Evolutionary conservation across 495 filamentous ascomycete genomes (phyloP), one percentile per base, ranked within the genome.

Genomic region (Emericellopsis terricola): DNA sequence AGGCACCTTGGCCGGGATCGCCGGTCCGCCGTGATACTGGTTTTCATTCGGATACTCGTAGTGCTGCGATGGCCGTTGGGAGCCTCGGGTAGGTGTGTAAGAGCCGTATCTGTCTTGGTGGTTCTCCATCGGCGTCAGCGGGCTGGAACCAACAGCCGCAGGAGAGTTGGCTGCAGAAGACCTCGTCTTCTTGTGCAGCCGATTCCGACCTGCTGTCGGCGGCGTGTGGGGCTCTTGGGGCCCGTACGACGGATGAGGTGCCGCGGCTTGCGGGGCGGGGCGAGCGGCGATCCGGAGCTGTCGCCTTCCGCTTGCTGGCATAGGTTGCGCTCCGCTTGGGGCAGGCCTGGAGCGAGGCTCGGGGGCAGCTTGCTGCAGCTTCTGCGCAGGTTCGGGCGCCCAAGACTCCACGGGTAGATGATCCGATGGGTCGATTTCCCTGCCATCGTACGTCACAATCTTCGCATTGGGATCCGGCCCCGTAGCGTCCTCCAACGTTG

Each of bases 371-470:
- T 70, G 64, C 15, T 44, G 51, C 24, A 62, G 68, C 52, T 83
- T 89, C 16, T 65, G 62, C 44, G 94, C 87, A 1, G 87, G 87
- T 49, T 96, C 85, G 1, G 89, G 89, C 0, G 89, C 89, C 80
- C 85, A 96, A 3, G 76, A 81, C 24, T 86, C 78, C 29, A 81
- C 71, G 0, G 87, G 89, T 1, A 97, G 71, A 48, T 94, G 83
- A 51, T 97, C 89, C 2, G 80, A 86, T 1, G 83, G 87, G 49
- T 96, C 89, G 38, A 96, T 73, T 37, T 86, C 77, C 19, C 81
- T 68, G 10, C 89, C 91, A 51, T 89, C 76, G 37, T 79, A 73
- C 0, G 76, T 81, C 36, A 83, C 76, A 33, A 94, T 86, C 42
- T 74, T 73, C 15, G 61, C 65, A 14, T 54, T 56, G 1, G 53